Percentiles rank a stretch among this genome's conserved stretches.
Conservation (phyloP, 768 basidiomycete genomes). For the Pluteus cervinus region DNA sequence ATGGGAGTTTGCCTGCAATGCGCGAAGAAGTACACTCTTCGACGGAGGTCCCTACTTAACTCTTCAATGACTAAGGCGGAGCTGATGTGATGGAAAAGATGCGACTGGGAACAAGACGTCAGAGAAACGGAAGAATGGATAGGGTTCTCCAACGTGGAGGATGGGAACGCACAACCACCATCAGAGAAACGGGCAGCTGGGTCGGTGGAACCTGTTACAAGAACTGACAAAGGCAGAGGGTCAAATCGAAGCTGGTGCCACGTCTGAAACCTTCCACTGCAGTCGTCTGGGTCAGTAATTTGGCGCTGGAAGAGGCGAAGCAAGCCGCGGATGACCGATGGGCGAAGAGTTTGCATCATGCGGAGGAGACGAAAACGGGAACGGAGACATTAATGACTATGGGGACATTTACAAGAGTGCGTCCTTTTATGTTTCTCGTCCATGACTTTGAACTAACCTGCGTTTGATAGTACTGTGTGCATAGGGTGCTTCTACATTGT, state of each 20-base stretch:
- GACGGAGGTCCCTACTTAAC: constrained; percentile 59
- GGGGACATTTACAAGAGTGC: constrained; percentile 86
- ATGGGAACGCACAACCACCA: constrained; percentile 31
- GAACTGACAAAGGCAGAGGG: constrained; percentile 31
- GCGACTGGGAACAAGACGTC: constrained; percentile 56
- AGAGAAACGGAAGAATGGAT: constrained; percentile 58
- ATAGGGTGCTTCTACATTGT: no score
- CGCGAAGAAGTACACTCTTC: constrained; percentile 55
- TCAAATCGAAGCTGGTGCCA: constrained; percentile 42
- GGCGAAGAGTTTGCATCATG: constrained; percentile 79
- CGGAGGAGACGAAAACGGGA: constrained; percentile 41
- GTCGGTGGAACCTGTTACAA: constrained; percentile 25
- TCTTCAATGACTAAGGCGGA: constrained; percentile 63
- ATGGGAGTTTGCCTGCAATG: constrained; percentile 75
- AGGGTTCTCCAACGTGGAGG: constrained; percentile 15
- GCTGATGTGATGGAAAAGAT: constrained; percentile 55
- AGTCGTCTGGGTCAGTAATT: constrained; percentile 58
- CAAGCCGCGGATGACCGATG: constrained; percentile 80
- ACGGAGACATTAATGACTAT: constrained; percentile 92
- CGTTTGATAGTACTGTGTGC: constrained; percentile 15
- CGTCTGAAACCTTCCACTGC: constrained; percentile 47
- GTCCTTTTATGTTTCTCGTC: constrained; percentile 20
- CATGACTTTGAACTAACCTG: not conserved
- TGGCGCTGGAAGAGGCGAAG: constrained; percentile 79
- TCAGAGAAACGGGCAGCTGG: constrained; percentile 56